phyloP scores from a whole-genome alignment of 2,329 filamentous ascomycete genomes.

The Nothopassalora personata region DNA sequence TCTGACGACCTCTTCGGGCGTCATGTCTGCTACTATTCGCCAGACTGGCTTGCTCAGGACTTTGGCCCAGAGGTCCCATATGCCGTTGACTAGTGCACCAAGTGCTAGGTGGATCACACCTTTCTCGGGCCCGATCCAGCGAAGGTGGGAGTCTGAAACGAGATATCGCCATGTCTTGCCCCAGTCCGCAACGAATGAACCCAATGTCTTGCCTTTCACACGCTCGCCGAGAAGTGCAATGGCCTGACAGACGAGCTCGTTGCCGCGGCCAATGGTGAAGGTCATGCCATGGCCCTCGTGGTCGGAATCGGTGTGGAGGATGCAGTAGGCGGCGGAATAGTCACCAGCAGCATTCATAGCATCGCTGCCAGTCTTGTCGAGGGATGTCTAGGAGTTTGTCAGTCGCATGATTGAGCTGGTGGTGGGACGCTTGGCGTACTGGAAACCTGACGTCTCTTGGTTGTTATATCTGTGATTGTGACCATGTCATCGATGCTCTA shows the following conservation, averaged over 20 bases:
- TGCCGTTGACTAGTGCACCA: constrained; percentile 76
- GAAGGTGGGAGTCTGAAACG: constrained; percentile 83
- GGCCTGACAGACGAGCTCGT: constrained; percentile 84
- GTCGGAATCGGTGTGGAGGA: constrained; percentile 71
- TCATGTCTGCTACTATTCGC: constrained; percentile 86
- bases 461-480: constrained; percentile 4
- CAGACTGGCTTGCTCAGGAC: constrained; percentile 80
- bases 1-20: constrained; percentile 74
- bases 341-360: constrained; percentile 94
- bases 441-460: constrained; percentile 8
- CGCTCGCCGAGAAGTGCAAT: constrained; percentile 74
- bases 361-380: constrained; percentile 94
- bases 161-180: constrained; percentile 85
- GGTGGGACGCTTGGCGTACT: not conserved
- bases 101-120: constrained; percentile 90
- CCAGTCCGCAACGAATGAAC: constrained; percentile 73
- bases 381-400: constrained; percentile 55
- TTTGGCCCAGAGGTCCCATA: constrained; percentile 97
- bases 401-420: not conserved
- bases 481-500: not conserved
- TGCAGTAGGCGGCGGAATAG: constrained; percentile 92
- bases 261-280: constrained; percentile 83
- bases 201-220: constrained; percentile 68
- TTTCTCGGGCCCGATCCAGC: constrained; percentile 93
- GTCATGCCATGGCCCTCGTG: constrained; percentile 75